A percentile compares a stretch with the other conserved stretches of the same genome.
Conservation (phyloP, 495 filamentous ascomycete species). For the Aspergillus affinis region DNA sequence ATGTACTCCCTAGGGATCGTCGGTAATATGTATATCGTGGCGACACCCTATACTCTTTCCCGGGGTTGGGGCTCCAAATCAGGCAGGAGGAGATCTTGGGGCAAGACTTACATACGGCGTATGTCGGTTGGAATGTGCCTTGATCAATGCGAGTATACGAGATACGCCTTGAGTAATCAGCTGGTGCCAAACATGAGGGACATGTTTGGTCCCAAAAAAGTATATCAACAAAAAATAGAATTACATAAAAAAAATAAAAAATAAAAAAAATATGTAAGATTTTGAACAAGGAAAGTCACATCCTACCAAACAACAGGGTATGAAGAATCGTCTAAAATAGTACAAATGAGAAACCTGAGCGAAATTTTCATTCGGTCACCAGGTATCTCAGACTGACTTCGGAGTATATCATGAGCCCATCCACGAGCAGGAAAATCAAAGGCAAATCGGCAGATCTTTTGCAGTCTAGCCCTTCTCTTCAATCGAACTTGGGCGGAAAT, state of each 20-base stretch:
- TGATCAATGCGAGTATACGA: background rate
- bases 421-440: background rate
- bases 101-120: background rate
- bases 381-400: background rate
- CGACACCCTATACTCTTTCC: background rate
- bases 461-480: background rate
- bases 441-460: background rate
- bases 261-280: slow-evolving; percentile 2
- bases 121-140: background rate
- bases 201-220: background rate
- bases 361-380: background rate
- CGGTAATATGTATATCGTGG: background rate
- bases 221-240: slow-evolving; percentile 2
- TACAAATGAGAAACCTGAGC: background rate
- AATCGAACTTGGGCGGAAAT: background rate
- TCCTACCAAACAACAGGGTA: background rate
- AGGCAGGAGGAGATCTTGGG: background rate
- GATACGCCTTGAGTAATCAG: background rate
- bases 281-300: background rate
- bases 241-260: background rate
- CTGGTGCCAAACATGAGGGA: background rate
- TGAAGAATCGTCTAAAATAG: background rate
- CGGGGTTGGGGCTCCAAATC: background rate
- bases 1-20: background rate
- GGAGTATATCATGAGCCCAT: background rate